These are phyloP conservation scores for Pseudogymnoascus sp. DNA, from an alignment of 2,329 filamentous ascomycete species.

Conservation along the genomic window DNA sequence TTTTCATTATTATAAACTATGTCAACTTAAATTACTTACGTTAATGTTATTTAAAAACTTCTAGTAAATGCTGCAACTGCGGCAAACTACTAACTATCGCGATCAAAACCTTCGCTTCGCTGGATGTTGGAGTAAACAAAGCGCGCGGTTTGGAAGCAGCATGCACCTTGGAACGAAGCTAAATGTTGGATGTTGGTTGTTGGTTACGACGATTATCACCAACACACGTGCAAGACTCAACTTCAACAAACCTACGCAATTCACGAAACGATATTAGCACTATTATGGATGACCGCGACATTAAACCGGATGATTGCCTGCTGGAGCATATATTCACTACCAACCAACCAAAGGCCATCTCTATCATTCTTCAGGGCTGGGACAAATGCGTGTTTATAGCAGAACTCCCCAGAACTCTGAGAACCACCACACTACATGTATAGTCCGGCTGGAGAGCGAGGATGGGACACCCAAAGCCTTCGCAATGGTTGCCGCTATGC, in stretches of 20 bases:
- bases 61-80: background rate
- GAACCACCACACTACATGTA: conserved; percentile 5
- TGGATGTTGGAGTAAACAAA: too few relatives aligned
- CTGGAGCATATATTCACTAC: conserved; percentile 15
- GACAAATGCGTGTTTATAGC: conserved; percentile 18
- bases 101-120: too few relatives aligned
- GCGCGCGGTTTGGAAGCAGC: background rate
- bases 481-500: conserved; percentile 14
- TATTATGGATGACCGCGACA: conserved; percentile 11
- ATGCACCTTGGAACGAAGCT: background rate
- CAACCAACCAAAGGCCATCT: conserved; percentile 14
- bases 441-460: conserved; percentile 15
- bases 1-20: too few relatives aligned
- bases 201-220: background rate
- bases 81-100: too few relatives aligned
- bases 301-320: conserved; percentile 14
- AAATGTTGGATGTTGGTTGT: background rate
- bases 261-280: background rate
- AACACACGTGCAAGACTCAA: background rate
- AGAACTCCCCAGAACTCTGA: conserved; percentile 8
- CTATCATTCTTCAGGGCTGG: conserved; percentile 16
- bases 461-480: conserved; percentile 11
- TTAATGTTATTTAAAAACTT: too few relatives aligned
- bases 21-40: too few relatives aligned
- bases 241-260: background rate